Base-by-base conservation (phyloP, 2,329 filamentous ascomycete species). In the Rosellinia necatrix region DNA sequence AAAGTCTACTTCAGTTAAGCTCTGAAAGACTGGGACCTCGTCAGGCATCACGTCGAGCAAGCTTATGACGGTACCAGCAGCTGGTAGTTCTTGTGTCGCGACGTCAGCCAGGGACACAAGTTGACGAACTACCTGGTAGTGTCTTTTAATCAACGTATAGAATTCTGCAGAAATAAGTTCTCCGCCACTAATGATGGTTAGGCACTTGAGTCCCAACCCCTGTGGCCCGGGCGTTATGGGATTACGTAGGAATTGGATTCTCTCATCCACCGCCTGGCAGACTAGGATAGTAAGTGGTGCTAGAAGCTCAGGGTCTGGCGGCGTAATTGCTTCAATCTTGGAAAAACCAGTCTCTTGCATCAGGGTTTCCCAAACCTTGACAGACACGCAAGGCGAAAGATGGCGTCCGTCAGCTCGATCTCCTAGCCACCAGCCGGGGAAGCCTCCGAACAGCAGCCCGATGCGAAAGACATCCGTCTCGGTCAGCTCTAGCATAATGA, bases 221-320 rank as follows among this genome's bases (percentile, higher is more conserved):
- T 32, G 42, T 8, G 27, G 10, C 19, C 22, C 27, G 3, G 3
- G 9, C 27, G 27, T 3, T 2, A 40, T 25, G 2, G 54, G 47
- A 24, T 56, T 41, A 6, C 55, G 51, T 2, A 62, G 38, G 9
- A 58, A 41, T 4, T 58, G 15, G 12, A 63, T 42, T 10, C 53
- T 17, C 5, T 54, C 53, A 32, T 75, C 66, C 1, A 73, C 62
- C 1, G 73, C 73, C 44, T 75, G 73, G 0, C 68, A 58, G 1
- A 67, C 51, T 29, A 73, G 35, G 15, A 56, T 42, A 4, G 51
- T 47, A 2, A 22, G 30, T 2, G 41, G 17, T 12, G 30, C 43
- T 2, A 15, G 10, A 3, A 21, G 12, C 17, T 50, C 24, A 13
- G 4, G 12, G 7, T 43, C 19, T 6, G 48, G 47, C 1, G 64